Conservation (phyloP, 257 asterid species). For the Thymus quinquecostatus region DNA sequence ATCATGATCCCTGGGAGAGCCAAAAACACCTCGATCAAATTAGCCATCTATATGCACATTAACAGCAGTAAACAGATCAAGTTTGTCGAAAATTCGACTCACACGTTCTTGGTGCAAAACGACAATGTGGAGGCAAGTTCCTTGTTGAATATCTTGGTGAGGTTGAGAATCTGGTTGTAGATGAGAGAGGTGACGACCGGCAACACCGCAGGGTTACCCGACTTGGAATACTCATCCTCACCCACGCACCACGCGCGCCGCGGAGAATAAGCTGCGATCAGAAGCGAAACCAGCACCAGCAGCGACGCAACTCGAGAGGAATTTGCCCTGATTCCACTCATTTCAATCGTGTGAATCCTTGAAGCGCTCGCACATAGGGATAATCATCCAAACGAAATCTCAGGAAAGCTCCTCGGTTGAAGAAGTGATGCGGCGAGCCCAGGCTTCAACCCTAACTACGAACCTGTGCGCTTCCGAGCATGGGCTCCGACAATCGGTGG, state of each 20-base stretch:
- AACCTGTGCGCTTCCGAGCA: slow-evolving; percentile 8
- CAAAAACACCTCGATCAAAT: slow-evolving; percentile 29
- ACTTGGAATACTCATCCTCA: slow-evolving; percentile 50
- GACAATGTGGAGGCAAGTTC: slow-evolving; percentile 68
- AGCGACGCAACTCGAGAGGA: slow-evolving; percentile 58
- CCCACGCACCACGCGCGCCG: slow-evolving; percentile 52
- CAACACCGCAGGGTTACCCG: slow-evolving; percentile 52
- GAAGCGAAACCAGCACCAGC: slow-evolving; percentile 51
- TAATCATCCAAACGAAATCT: slow-evolving; percentile 40
- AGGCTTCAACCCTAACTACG: slow-evolving; percentile 19
- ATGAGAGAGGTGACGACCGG: slow-evolving; percentile 72
- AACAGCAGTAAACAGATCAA: slow-evolving; percentile 17
- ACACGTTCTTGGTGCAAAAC: slow-evolving; percentile 83
- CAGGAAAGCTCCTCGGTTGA: neutral
- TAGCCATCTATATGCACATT: slow-evolving; percentile 30
- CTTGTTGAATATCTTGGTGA: slow-evolving; percentile 64
- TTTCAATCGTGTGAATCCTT: slow-evolving; percentile 51
- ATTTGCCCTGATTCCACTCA: slow-evolving; percentile 70
- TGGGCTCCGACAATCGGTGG: slow-evolving; percentile 27
- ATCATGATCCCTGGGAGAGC: slow-evolving; percentile 71
- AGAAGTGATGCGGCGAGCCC: slow-evolving; percentile 23
- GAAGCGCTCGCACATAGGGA: slow-evolving; percentile 41
- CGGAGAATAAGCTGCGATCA: slow-evolving; percentile 43
- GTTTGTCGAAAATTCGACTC: slow-evolving; percentile 45
- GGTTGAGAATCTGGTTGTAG: slow-evolving; percentile 74